These are phyloP conservation scores for Citrus trifoliata DNA, from an alignment of 345 rosid genomes.

Conservation along the genomic window DNA sequence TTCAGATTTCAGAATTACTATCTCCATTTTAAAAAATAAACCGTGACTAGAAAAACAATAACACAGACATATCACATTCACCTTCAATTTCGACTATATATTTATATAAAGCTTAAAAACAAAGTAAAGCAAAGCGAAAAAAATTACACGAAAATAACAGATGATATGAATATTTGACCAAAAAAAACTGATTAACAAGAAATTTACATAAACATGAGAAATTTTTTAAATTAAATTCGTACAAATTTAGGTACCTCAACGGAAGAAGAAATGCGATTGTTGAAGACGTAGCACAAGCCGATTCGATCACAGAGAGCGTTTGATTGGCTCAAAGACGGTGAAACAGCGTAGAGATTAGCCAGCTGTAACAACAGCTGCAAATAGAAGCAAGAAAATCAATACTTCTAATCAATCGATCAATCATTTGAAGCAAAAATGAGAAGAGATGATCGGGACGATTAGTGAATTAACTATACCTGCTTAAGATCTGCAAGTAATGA, in stretches of 20 bases:
- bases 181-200: background rate
- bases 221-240: background rate
- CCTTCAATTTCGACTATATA: background rate
- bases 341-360: conserved; percentile 62
- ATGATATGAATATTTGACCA: background rate
- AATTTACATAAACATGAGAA: background rate
- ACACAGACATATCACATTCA: conserved; percentile 1
- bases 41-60: background rate
- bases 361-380: conserved; percentile 66
- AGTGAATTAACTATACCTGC: conserved; percentile 43
- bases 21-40: background rate
- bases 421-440: background rate
- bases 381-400: conserved; percentile 12
- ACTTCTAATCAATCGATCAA: conserved; percentile 17
- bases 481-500: conserved; percentile 53
- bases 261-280: conserved; percentile 45
- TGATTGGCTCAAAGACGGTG: conserved; percentile 32
- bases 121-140: background rate
- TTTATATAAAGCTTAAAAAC: background rate
- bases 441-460: background rate
- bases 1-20: background rate
- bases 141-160: background rate
- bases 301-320: conserved; percentile 52
- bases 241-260: conserved; percentile 44
- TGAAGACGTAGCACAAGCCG: conserved; percentile 59